phyloP scores from a whole-genome alignment of 2,329 filamentous ascomycete species.

The Thermothelomyces thermophilus region DNA sequence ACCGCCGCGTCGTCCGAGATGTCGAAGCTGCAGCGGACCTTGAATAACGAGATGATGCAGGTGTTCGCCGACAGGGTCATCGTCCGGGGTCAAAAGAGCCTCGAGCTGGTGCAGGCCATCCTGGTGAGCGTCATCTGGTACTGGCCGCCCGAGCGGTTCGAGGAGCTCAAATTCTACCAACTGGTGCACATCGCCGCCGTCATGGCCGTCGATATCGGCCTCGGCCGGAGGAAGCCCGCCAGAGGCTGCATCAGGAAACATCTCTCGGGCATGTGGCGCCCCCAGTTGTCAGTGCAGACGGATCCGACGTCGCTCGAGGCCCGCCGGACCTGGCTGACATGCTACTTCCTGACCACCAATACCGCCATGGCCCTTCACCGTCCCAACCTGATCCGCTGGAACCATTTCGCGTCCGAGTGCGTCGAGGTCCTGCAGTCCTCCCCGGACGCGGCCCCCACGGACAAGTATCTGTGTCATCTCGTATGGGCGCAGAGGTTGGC shows the following conservation, averaged over 20 bases:
- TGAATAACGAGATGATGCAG: slow-evolving; percentile 65
- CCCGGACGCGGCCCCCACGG: slow-evolving; percentile 49
- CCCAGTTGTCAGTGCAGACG: slow-evolving; percentile 38
- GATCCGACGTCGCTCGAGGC: slow-evolving; percentile 50
- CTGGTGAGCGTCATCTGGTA: slow-evolving; percentile 78
- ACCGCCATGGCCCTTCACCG: slow-evolving; percentile 56
- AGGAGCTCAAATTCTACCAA: slow-evolving; percentile 87
- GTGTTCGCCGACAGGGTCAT: slow-evolving; percentile 69
- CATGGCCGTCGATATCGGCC: slow-evolving; percentile 77
- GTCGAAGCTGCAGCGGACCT: slow-evolving; percentile 48
- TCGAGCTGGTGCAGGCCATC: slow-evolving; percentile 77
- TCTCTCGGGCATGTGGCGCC: slow-evolving; percentile 35
- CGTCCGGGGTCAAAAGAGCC: slow-evolving; percentile 68
- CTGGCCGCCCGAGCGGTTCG: slow-evolving; percentile 71
- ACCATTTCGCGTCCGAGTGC: slow-evolving; percentile 54
- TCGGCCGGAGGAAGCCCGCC: slow-evolving; percentile 43
- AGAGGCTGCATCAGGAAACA: slow-evolving; percentile 30
- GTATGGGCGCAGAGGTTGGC: slow-evolving; percentile 56
- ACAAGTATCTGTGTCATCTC: slow-evolving; percentile 52
- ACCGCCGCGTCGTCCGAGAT: slow-evolving; percentile 56
- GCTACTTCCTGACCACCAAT: slow-evolving; percentile 53
- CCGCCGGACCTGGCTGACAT: slow-evolving; percentile 52
- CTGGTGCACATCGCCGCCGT: slow-evolving; percentile 73
- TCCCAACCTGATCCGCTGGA: slow-evolving; percentile 54
- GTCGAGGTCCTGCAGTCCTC: slow-evolving; percentile 48